Evolutionary conservation across 1,139 yeast genomes (phyloP), one percentile per base, ranked within the genome.

Genomic region (Candida sp.): DNA sequence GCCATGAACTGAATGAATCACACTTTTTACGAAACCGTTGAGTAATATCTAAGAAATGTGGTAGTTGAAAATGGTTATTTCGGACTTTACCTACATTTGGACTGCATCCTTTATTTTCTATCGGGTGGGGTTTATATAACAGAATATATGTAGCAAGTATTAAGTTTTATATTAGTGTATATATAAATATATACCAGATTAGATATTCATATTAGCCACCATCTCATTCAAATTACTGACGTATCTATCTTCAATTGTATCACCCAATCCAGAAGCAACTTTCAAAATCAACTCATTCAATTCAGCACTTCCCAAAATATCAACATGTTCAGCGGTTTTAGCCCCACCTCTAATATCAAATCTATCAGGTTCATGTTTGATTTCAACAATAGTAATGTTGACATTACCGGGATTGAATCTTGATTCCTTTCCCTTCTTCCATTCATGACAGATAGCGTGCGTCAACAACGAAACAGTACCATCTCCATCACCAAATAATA

Each of bases 311-410:
- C 99, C 99, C 40, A 93, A 72, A 45, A 93, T 90, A 61, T 95
- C 99, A 22, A 93, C 99, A 63, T 93, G 99, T 56, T 93, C 99
- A 0, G 99, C 97, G 1, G 98, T 93, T 59, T 87, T 87, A 21
- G 97, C 96, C 4, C 99, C 99, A 21, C 99, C 99, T 52, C 99
- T 78, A 41, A 93, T 86, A 66, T 95, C 99, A 58, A 86, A 89
- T 53, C 88, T 71, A 57, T 88, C 96, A 0, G 99, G 99, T 58
- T 90, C 96, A 57, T 93, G 97, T 55, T 80, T 79, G 70, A 93
- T 86, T 62, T 93, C 99, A 6, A 93, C 97, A 38, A 90, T 75
- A 25, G 81, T 89, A 22, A 91, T 95, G 21, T 73, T 58, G 3
- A 81, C 66, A 23, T 78, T 76, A 1, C 87, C 95, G 1, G 99